Evolutionary conservation across 805 yeast genomes (phyloP), one percentile per base, ranked within the genome.

Genomic region (Vanderwaltozyma tropicalis): DNA sequence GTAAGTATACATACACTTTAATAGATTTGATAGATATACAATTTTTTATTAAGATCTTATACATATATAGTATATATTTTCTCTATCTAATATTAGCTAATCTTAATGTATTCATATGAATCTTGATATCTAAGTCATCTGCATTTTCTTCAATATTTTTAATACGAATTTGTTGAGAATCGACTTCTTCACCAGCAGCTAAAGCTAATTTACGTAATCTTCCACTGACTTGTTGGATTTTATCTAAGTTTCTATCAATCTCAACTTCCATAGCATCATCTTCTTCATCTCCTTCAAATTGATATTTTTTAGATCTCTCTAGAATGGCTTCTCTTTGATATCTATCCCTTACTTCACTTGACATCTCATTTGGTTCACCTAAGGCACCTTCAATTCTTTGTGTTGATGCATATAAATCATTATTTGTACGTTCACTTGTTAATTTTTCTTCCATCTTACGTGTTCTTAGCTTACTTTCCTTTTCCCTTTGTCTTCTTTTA

Each of bases 261-360:
- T 87, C 95, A 45, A 78, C 73, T 53, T 89, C 97, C 74, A 86
- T 74, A 46, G 78, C 89, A 50, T 87, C 95, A 59, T 89, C 97
- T 57, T 88, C 96, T 35, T 78, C 76, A 59, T 88, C 96, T 34
- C 80, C 82, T 53, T 85, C 96, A 49, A 85, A 82, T 51, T 82
- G 83, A 60, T 80, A 86, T 45, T 75, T 64, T 39, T 74, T 64
- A 3, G 92, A 80, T 28, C 76, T 78, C 17, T 66, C 47, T 35
- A 60, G 38, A 33, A 53, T 50, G 34, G 56, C 57, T 26, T 62
- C 59, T 31, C 64, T 59, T 32, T 61, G 59, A 42, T 63, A 63
- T 29, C 53, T 53, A 20, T 52, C 56, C 2, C 59, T 50, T 3
- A 57, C 48, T 17, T 41, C 41, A 8, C 62, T 64, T 2, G 19